phyloP scores from a whole-genome alignment of 768 basidiomycete species.

The Agrocybe pediades region DNA sequence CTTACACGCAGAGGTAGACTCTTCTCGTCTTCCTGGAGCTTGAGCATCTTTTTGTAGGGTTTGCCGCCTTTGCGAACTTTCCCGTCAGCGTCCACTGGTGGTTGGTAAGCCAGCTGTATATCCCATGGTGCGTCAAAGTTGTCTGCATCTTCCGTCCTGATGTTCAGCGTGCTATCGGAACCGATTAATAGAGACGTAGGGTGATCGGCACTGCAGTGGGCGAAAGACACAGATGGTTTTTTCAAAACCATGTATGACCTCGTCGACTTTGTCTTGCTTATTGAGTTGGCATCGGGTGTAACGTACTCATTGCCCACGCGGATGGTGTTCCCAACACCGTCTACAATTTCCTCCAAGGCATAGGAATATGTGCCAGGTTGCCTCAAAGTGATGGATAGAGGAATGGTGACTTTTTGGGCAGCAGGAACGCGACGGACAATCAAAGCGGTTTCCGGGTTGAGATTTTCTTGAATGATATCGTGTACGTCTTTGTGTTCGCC shows the following conservation, averaged over 20 bases:
- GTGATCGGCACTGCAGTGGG: slow-evolving; percentile 67
- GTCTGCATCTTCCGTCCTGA: slow-evolving; percentile 58
- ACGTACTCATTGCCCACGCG: slow-evolving; percentile 38
- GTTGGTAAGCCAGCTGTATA: slow-evolving; percentile 62
- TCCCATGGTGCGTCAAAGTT: slow-evolving; percentile 70
- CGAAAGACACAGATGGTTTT: slow-evolving; percentile 73
- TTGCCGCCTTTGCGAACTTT: slow-evolving; percentile 45
- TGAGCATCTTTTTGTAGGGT: slow-evolving; percentile 66
- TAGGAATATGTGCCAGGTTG: slow-evolving; percentile 71
- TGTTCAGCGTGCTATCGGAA: slow-evolving; percentile 55
- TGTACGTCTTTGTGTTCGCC: slow-evolving; percentile 40
- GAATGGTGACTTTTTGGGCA: slow-evolving; percentile 66
- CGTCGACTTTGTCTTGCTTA: slow-evolving; percentile 45
- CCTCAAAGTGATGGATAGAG: slow-evolving; percentile 65
- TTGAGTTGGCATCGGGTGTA: slow-evolving; percentile 20
- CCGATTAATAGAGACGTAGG: slow-evolving; percentile 75
- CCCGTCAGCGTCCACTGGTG: slow-evolving; percentile 38
- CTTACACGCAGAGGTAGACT: slow-evolving; percentile 51
- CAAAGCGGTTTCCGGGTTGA: slow-evolving; percentile 3
- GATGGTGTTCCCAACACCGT: slow-evolving; percentile 79
- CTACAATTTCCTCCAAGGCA: slow-evolving; percentile 79
- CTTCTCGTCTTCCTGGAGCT: slow-evolving; percentile 44
- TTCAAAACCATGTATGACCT: slow-evolving; percentile 72
- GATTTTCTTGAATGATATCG: background rate
- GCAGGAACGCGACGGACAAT: slow-evolving; percentile 19